phyloP scores from a whole-genome alignment of 1,284 basidiomycete species.

The Ganoderma multipileum region DNA sequence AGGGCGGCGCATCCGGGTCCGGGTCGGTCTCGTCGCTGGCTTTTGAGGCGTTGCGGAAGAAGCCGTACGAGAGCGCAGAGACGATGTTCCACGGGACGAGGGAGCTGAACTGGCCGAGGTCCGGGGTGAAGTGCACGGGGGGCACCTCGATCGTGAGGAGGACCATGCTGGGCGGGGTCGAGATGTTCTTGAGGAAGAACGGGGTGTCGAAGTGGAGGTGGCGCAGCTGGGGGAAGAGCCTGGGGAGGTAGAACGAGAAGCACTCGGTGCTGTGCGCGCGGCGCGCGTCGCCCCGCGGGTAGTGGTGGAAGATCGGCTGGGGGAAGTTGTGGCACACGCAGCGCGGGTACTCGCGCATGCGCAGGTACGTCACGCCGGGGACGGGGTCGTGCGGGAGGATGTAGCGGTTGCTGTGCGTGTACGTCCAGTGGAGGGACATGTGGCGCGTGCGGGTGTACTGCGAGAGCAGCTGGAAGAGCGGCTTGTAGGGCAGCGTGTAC shows the following conservation, averaged over 20 bases:
- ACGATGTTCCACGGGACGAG: conserved; percentile 28
- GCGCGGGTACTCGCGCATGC: conserved; percentile 26
- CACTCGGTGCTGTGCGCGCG: conserved; percentile 15
- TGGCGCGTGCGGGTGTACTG: conserved; percentile 16
- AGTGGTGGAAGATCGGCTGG: not conserved
- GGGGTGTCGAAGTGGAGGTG: conserved; percentile 28
- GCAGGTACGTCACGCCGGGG: conserved; percentile 24
- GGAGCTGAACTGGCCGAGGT: conserved; percentile 18
- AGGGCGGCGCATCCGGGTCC: not conserved
- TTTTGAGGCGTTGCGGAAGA: not conserved
- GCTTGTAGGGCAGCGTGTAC: conserved; percentile 17
- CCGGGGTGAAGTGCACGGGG: conserved; percentile 15
- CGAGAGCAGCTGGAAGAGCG: conserved; percentile 25
- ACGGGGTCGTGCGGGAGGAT: conserved; percentile 14
- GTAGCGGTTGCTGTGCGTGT: conserved; percentile 25
- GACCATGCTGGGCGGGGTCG: conserved; percentile 5
- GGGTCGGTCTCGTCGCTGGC: not conserved
- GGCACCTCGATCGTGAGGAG: conserved; percentile 26
- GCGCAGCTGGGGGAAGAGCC: conserved; percentile 21
- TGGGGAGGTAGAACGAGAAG: conserved; percentile 26
- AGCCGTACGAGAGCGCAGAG: conserved; percentile 19
- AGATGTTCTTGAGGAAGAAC: conserved; percentile 21
- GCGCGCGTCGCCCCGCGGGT: conserved; percentile 3
- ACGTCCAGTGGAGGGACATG: conserved; percentile 25
- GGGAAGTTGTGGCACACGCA: conserved; percentile 25